Conservation (phyloP, 2,329 filamentous ascomycete species). For the Ascochyta lentis region DNA sequence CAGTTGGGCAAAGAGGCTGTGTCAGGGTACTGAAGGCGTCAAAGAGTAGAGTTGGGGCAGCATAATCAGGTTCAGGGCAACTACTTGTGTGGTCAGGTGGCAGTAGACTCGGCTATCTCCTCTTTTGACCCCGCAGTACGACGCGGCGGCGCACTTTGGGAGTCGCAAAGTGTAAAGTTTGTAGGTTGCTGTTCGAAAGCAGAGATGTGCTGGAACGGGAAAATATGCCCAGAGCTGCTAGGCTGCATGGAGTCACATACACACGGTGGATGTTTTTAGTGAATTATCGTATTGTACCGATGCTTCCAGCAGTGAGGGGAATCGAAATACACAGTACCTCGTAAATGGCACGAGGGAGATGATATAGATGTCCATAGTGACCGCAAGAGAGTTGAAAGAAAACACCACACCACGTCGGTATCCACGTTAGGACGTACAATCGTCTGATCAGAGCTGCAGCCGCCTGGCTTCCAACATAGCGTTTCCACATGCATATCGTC, state of each 20-base stretch:
- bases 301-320: conserved; percentile 31
- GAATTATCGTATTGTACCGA: conserved; percentile 35
- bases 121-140: conserved; percentile 6
- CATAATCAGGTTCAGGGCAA: background rate
- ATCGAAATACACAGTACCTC: conserved; percentile 43
- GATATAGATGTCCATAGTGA: conserved; percentile 38
- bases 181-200: conserved; percentile 9
- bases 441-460: conserved; percentile 37
- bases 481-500: conserved; percentile 39
- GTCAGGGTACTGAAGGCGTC: conserved; percentile 3
- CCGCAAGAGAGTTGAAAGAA: conserved; percentile 34
- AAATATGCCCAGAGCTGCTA: conserved; percentile 18
- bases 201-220: conserved; percentile 13
- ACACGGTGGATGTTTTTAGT: conserved; percentile 7
- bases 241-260: conserved; percentile 1
- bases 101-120: conserved; percentile 6
- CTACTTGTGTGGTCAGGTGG: background rate
- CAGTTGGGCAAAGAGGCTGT: conserved; percentile 9
- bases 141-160: conserved; percentile 6
- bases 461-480: conserved; percentile 41
- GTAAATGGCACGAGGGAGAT: conserved; percentile 36
- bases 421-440: conserved; percentile 47
- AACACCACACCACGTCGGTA: conserved; percentile 44
- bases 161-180: conserved; percentile 7
- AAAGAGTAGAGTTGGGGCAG: background rate